A percentile compares a stretch with the other conserved stretches of the same genome.
Conservation (phyloP, 1,284 basidiomycete species). For the Sparassis latifolia region DNA sequence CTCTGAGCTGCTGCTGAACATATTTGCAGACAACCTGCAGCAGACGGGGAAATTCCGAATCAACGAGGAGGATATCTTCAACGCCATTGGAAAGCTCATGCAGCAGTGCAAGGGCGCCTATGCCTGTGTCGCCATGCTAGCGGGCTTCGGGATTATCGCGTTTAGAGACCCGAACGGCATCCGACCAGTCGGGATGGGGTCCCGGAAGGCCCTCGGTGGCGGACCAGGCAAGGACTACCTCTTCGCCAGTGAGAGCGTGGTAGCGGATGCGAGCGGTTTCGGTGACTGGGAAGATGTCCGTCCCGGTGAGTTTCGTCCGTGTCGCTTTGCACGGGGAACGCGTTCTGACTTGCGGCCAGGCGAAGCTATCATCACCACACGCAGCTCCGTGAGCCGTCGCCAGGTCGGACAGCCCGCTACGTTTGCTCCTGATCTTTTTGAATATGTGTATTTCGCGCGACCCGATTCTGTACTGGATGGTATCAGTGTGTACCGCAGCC, state of each 20-base stretch:
- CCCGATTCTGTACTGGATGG: slow-evolving; percentile 98
- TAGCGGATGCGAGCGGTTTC: slow-evolving; percentile 91
- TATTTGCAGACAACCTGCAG: slow-evolving; percentile 96
- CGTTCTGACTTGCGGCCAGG: slow-evolving; percentile 36
- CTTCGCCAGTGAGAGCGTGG: slow-evolving; percentile 94
- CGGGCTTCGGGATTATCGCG: slow-evolving; percentile 97
- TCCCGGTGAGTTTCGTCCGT: slow-evolving; percentile 52
- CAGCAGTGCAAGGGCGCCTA: slow-evolving; percentile 87
- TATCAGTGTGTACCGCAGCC: slow-evolving; percentile 92
- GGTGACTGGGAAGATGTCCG: slow-evolving; percentile 90
- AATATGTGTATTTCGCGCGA: slow-evolving; percentile 98
- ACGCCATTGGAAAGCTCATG: slow-evolving; percentile 89
- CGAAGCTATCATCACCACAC: slow-evolving; percentile 94
- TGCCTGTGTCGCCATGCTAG: slow-evolving; percentile 96
- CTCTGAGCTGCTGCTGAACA: slow-evolving; percentile 95
- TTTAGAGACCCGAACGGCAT: slow-evolving; percentile 99
- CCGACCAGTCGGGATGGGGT: slow-evolving; percentile 83
- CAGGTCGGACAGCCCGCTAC: slow-evolving; percentile 64
- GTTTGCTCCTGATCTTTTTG: slow-evolving; percentile 98
- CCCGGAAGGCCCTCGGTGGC: slow-evolving; percentile 40
- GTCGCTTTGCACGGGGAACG: not conserved
- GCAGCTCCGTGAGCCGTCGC: slow-evolving; percentile 65
- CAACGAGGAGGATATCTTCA: slow-evolving; percentile 99
- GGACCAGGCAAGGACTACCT: slow-evolving; percentile 75
- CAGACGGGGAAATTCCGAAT: slow-evolving; percentile 99